Evolutionary conservation across 345 rosid species (phyloP).

Genomic region (Euphorbia lathyris): DNA sequence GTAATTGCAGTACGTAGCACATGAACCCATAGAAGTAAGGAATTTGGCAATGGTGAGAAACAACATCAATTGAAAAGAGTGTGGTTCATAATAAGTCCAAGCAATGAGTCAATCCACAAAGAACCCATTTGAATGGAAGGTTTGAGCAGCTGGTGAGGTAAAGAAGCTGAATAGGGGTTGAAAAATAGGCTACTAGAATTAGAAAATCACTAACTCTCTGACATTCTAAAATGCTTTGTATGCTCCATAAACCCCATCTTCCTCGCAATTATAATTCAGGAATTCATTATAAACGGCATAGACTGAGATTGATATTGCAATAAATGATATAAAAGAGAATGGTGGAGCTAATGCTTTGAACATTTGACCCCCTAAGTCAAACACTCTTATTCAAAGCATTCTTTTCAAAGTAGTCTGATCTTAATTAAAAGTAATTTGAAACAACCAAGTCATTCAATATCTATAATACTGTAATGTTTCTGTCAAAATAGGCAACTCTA

Average conservation of each 20-base stretch:
- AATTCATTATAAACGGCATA: too few relatives aligned
- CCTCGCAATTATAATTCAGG: conserved; percentile 83
- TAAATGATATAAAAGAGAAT: conserved; percentile 40
- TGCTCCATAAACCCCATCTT: conserved; percentile 61
- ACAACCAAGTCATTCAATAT: conserved; percentile 17
- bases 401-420: neutral
- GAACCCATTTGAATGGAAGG: conserved; percentile 97
- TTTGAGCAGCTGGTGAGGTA: conserved; percentile 87
- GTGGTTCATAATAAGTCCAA: conserved; percentile 87
- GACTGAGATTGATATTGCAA: conserved; percentile 36
- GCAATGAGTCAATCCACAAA: conserved; percentile 91
- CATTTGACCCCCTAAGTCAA: conserved; percentile 44
- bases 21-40: conserved; percentile 82
- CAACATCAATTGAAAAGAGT: conserved; percentile 75
- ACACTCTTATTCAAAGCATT: conserved; percentile 23
- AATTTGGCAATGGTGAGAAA: conserved; percentile 76
- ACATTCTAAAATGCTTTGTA: conserved; percentile 69
- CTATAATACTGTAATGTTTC: conserved; percentile 9
- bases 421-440: too few relatives aligned
- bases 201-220: conserved; percentile 90
- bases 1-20: conserved; percentile 89
- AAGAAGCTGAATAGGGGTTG: conserved; percentile 87
- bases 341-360: conserved; percentile 57
- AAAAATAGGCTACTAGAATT: conserved; percentile 87
- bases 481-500: too few relatives aligned